Evolutionary conservation across 2,329 filamentous ascomycete species (phyloP), one percentile per base, ranked within the genome.

Genomic region (Paraphaeosphaeria minitans): DNA sequence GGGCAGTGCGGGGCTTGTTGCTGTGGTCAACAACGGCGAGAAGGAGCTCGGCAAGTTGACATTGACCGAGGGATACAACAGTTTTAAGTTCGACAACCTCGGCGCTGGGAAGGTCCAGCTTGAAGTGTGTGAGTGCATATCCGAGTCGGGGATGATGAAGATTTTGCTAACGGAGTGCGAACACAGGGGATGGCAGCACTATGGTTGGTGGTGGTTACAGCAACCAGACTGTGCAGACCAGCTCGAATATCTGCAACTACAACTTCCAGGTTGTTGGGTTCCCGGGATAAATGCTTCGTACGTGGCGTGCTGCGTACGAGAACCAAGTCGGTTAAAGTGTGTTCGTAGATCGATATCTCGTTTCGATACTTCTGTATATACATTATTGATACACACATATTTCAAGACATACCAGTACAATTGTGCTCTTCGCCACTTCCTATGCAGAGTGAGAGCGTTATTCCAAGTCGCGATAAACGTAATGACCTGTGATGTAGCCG

Each of bases 51-150:
- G 60, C 12, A 57, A 62, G 33, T 12, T 58, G 14, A 45, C n/a
- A 7, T 46, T 68, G 10, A 48, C 48, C 0, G 62, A 60, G n/a
- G 64, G 66, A 0, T 70, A 62, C 41, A 70, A 71, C 24, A 60
- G 55, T 50, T 64, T 70, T 53, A 70, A 68, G 57, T 60, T 70
- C 47, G 49, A 31, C 2, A 66, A 66, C 9, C 29, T 66, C 21
- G 57, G 55, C 1, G 53, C 64, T 19, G 68, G 68, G 2, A 70
- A 72, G 45, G 66, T 69, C 37, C 61, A 66, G 58, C 45, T 70
- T 10, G 67, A 71, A 60, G 63, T 68, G 24, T 70, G 66, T 53
- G 37, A 53, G 50, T 53, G 2, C 5, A 13, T 5, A 2, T 14
- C 21, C 19, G 22, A 39, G 19, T 10, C 19, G 8, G 4, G 27